Conservation (phyloP, 495 filamentous ascomycete species). For the Thozetella sp. region DNA sequence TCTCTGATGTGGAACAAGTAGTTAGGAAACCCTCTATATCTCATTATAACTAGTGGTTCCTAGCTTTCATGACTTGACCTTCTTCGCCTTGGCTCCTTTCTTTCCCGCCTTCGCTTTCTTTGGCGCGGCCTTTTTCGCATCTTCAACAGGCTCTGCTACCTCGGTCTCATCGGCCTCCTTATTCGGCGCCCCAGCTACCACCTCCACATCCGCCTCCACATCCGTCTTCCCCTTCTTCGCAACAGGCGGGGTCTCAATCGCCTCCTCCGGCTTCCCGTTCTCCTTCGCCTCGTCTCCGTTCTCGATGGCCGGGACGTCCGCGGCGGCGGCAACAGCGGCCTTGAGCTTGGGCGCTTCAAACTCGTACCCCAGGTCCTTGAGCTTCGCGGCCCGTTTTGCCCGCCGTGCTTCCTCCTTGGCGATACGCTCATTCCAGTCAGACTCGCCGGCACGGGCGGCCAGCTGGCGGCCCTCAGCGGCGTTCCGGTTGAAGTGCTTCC, state of each 20-base stretch:
- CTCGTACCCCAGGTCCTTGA: conserved; percentile 84
- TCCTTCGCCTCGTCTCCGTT: conserved; percentile 35
- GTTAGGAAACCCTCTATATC: too few relatives aligned
- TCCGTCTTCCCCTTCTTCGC: conserved; percentile 11
- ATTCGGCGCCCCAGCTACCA: neutral
- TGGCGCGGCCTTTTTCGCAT: conserved; percentile 14
- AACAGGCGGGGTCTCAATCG: conserved; percentile 22
- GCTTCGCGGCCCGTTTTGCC: conserved; percentile 64
- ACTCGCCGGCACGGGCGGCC: conserved; percentile 65
- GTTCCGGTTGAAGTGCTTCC: conserved; percentile 90
- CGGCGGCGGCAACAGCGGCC: conserved; percentile 48
- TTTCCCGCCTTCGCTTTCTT: conserved; percentile 19
- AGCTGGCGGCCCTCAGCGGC: conserved; percentile 72
- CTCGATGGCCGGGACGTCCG: conserved; percentile 26
- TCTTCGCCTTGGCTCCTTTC: conserved; percentile 28
- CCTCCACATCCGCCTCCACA: conserved; percentile 11
- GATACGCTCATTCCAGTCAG: conserved; percentile 75
- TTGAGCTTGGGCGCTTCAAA: conserved; percentile 76
- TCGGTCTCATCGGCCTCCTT: conserved; percentile 10
- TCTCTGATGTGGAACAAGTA: too few relatives aligned
- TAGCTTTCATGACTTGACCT: conserved; percentile 35
- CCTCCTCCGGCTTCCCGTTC: conserved; percentile 23
- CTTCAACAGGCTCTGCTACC: conserved; percentile 5
- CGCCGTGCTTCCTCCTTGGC: conserved; percentile 70
- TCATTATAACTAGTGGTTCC: conserved; percentile 6